A percentile compares a stretch with the other conserved stretches of the same genome.
Conservation (phyloP, 805 yeast genomes). For the Lachancea fermentati region DNA sequence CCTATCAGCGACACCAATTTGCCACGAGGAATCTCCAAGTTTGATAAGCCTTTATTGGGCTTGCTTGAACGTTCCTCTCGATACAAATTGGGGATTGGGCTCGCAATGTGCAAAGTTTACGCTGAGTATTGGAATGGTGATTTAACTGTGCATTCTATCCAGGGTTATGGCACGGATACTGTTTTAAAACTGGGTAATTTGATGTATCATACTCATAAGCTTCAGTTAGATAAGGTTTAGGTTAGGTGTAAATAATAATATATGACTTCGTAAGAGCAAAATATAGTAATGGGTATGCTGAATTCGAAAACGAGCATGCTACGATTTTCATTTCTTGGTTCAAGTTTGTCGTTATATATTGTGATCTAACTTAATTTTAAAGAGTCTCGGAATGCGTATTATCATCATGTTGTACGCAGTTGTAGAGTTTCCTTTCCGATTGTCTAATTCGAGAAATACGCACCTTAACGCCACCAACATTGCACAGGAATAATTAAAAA, state of each 20-base stretch:
- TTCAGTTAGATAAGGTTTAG: constrained; percentile 68
- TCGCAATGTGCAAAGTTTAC: constrained; percentile 89
- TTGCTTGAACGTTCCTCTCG: constrained; percentile 70
- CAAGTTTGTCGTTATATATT: no score
- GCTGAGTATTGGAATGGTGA: constrained; percentile 98
- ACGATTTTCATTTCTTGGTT: no score
- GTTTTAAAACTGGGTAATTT: constrained; percentile 72
- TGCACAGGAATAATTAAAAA: not conserved
- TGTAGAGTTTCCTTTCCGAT: not conserved
- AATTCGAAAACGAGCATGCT: no score
- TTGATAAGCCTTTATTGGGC: constrained; percentile 47
- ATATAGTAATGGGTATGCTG: no score
- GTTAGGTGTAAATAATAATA: no score
- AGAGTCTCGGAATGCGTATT: no score
- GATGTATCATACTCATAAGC: constrained; percentile 58
- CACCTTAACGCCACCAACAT: constrained; percentile 1
- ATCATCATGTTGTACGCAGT: not conserved
- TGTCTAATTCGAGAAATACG: not conserved
- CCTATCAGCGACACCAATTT: constrained; percentile 30
- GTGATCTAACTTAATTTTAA: no score
- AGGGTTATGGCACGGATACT: constrained; percentile 91
- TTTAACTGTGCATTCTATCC: constrained; percentile 71
- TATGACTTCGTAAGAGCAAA: no score
- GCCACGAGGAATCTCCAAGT: constrained; percentile 20
- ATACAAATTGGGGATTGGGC: constrained; percentile 75